These are phyloP conservation scores for Mucor irregularis DNA, from an alignment of 371 early-diverging fungal genomes.

Conservation along the genomic window DNA sequence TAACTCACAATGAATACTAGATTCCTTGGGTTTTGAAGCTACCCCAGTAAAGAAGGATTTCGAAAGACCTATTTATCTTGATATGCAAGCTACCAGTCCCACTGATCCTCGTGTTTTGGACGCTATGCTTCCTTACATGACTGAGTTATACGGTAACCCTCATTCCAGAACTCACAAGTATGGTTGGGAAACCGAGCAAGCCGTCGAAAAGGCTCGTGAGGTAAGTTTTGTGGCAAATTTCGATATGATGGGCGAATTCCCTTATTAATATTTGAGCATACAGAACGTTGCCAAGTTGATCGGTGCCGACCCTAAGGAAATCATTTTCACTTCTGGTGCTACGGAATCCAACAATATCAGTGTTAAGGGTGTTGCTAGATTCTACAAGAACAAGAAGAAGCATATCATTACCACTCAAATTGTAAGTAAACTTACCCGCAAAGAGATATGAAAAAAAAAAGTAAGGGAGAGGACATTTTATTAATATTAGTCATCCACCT, in stretches of 20 bases:
- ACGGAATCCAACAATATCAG: conserved; percentile 99
- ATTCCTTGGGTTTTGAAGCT: conserved; percentile 61
- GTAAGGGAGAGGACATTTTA: background rate
- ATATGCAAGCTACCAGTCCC: conserved; percentile 98
- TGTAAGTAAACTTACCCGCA: conserved; percentile 34
- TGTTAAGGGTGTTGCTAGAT: conserved; percentile 97
- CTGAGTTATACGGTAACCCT: conserved; percentile 96
- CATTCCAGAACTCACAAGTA: conserved; percentile 98
- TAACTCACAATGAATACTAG: conserved; percentile 36
- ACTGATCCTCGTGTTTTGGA: conserved; percentile 98
- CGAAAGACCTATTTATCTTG: conserved; percentile 87
- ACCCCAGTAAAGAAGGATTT: conserved; percentile 28
- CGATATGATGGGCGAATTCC: background rate
- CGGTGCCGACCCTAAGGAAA: conserved; percentile 97
- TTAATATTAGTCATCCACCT: too few relatives aligned
- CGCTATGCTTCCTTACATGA: conserved; percentile 97
- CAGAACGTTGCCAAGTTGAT: conserved; percentile 93
- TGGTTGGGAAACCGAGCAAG: conserved; percentile 99
- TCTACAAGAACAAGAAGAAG: conserved; percentile 92
- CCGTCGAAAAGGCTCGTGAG: conserved; percentile 91
- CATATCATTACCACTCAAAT: conserved; percentile 99
- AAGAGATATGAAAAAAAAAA: background rate
- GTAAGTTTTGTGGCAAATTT: conserved; percentile 29
- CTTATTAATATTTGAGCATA: background rate
- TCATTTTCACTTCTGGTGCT: conserved; percentile 99